Evolutionary conservation across 1,284 basidiomycete species (phyloP), one percentile per base, ranked within the genome.

Genomic region (Coniferiporia weirii): DNA sequence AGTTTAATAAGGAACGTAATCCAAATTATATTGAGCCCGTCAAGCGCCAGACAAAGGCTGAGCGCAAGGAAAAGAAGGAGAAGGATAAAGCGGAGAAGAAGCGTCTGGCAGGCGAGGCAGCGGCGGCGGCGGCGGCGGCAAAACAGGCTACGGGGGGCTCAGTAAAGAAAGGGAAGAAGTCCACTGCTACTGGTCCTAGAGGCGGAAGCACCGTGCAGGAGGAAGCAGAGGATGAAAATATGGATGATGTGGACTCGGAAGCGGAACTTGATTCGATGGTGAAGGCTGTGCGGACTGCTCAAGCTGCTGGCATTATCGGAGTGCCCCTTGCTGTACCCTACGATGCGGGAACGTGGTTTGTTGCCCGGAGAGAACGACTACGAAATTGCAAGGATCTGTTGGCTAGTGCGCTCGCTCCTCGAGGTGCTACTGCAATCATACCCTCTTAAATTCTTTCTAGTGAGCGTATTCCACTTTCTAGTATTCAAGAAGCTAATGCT

Each of bases 11-110:
- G 46, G 85, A 84, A 40, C 85, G 95, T 69, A 95, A 97, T 66
- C 94, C 95, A 1, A 93, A 95, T 65, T 96, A 90, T 71, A 89
- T 95, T n/a, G 93, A 95, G 68, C 92, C 93, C 0, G 87, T 91
- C 35, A 93, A 93, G 73, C 80, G 83, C 50, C 88, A 90, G 72
- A 87, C 84, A 32, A 91, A 91, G 67, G 85, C 85, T 7, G 87
- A 91, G 73, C 84, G 84, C 73, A 91, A 90, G 71, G 89, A 89
- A 68, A 85, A 88, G 68, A 81, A 83, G 61, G 88, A 90, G 63
- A 76, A 80, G 58, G 89, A 92, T 72, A 90, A 87, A 69, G 76
- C 83, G 15, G 87, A 85, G 72, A 89, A 87, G 79, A 90, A 89
- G 72, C 76, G 82, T 56, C 73, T 81, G 20, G 83, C 83, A 9